phyloP scores from a whole-genome alignment of 2,329 filamentous ascomycete species.

The Penicillium thymicola region DNA sequence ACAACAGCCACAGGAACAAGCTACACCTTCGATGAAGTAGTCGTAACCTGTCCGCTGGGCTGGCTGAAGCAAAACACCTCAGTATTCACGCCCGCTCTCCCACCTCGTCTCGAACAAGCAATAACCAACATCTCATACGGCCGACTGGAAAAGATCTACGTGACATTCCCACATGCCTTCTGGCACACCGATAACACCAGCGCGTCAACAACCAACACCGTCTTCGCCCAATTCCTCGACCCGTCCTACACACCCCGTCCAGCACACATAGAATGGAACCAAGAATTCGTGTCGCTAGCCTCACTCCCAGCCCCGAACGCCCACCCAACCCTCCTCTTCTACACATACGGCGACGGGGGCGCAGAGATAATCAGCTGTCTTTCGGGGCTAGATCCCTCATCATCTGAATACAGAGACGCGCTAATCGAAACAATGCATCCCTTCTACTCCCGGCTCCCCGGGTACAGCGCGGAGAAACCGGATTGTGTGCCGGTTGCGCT shows the following conservation, averaged over 20 bases:
- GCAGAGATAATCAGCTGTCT: slow-evolving; percentile 39
- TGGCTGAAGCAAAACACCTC: slow-evolving; percentile 51
- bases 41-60: slow-evolving; percentile 53
- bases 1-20: slow-evolving; percentile 36
- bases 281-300: slow-evolving; percentile 74
- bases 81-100: slow-evolving; percentile 47
- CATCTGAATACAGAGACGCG: slow-evolving; percentile 51
- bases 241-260: slow-evolving; percentile 64
- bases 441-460: slow-evolving; percentile 72
- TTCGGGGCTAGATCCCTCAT: slow-evolving; percentile 30
- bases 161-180: slow-evolving; percentile 72
- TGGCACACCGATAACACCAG: slow-evolving; percentile 55
- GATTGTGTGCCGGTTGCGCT: slow-evolving; percentile 62
- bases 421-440: slow-evolving; percentile 69
- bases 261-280: slow-evolving; percentile 66
- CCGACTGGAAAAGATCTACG: slow-evolving; percentile 49
- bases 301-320: slow-evolving; percentile 57
- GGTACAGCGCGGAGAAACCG: slow-evolving; percentile 55
- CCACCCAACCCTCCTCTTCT: slow-evolving; percentile 84
- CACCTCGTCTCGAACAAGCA: slow-evolving; percentile 41
- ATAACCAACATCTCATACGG: slow-evolving; percentile 50
- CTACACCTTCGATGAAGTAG: slow-evolving; percentile 50
- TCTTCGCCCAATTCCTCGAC: slow-evolving; percentile 73
- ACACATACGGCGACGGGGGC: slow-evolving; percentile 46
- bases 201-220: slow-evolving; percentile 34